A percentile compares a stretch with the other conserved stretches of the same genome.
phyloP scores from a whole-genome alignment of 2,329 filamentous ascomycete species.

The Fusarium musae region DNA sequence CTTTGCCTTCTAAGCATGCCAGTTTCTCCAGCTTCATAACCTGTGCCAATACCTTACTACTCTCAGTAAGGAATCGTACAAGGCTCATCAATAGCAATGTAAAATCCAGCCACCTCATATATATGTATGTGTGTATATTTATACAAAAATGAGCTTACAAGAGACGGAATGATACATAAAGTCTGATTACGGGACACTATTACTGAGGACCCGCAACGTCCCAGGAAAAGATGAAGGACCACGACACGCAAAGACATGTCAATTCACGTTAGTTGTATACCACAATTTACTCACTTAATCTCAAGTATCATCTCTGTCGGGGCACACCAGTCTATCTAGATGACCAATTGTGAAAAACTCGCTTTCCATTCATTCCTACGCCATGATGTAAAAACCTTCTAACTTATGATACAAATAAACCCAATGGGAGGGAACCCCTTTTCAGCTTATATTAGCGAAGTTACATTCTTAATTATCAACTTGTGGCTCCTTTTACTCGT shows the following conservation, averaged over 20 bases:
- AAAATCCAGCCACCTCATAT: slow-evolving; percentile 3
- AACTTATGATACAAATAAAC: slow-evolving; percentile 34
- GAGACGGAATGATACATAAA: slow-evolving; percentile 8
- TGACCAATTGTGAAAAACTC: slow-evolving; percentile 22
- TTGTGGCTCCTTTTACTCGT: slow-evolving; percentile 35
- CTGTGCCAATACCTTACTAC: not conserved
- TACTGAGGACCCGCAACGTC: not conserved
- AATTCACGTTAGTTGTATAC: slow-evolving; percentile 17
- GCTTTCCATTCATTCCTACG: slow-evolving; percentile 35
- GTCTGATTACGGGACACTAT: not conserved
- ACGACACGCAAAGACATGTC: slow-evolving; percentile 11
- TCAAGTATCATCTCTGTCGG: not conserved
- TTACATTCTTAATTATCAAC: slow-evolving; percentile 25
- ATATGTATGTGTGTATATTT: not conserved
- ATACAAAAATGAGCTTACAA: slow-evolving; percentile 22
- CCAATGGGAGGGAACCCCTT: slow-evolving; percentile 8
- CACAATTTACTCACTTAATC: slow-evolving; percentile 1
- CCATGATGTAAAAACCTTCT: slow-evolving; percentile 30
- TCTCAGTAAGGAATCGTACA: not conserved
- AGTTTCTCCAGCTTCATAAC: not conserved
- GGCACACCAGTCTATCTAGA: slow-evolving; percentile 1
- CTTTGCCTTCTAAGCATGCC: slow-evolving; percentile 78
- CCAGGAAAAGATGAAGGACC: not conserved
- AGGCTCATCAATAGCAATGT: slow-evolving; percentile 1
- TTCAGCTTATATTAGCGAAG: slow-evolving; percentile 18